Evolutionary conservation across 768 basidiomycete species (phyloP).

Genomic region (Auricularia auricula-judae): DNA sequence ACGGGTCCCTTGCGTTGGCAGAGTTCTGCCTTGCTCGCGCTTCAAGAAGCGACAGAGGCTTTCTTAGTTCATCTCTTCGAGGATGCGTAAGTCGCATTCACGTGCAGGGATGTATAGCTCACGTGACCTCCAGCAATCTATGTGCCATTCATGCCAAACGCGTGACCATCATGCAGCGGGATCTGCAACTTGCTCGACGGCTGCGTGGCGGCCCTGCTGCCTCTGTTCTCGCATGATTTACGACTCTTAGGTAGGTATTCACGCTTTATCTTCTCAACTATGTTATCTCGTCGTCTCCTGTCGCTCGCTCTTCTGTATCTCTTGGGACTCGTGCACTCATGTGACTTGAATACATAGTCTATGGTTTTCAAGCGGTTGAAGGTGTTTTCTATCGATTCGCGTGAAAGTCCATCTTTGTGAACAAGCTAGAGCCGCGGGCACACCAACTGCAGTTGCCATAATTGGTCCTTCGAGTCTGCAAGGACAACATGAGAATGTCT

Average conservation of each 20-base stretch:
- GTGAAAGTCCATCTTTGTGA: too few relatives aligned
- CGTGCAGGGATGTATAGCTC: slow-evolving; percentile 5
- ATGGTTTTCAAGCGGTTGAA: too few relatives aligned
- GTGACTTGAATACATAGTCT: too few relatives aligned
- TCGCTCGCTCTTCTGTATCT: too few relatives aligned
- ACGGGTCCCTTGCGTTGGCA: slow-evolving; percentile 80
- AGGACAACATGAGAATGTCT: too few relatives aligned
- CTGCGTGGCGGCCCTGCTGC: slow-evolving; percentile 51
- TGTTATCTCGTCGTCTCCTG: neutral
- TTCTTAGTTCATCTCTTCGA: slow-evolving; percentile 94
- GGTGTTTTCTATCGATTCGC: too few relatives aligned
- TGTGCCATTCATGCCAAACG: slow-evolving; percentile 98
- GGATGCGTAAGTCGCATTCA: slow-evolving; percentile 70
- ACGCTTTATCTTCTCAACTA: neutral
- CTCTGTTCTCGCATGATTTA: neutral
- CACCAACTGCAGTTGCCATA: too few relatives aligned
- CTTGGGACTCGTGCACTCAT: too few relatives aligned
- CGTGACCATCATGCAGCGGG: slow-evolving; percentile 94
- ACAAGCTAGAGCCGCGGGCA: too few relatives aligned
- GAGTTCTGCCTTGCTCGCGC: slow-evolving; percentile 80
- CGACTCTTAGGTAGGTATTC: neutral
- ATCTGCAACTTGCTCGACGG: slow-evolving; percentile 91
- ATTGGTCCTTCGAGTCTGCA: too few relatives aligned
- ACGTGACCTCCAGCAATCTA: slow-evolving; percentile 50
- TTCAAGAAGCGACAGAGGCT: slow-evolving; percentile 96